These are phyloP conservation scores for Epichloe scottii DNA, from an alignment of 2,329 filamentous ascomycete genomes.

Conservation along the genomic window DNA sequence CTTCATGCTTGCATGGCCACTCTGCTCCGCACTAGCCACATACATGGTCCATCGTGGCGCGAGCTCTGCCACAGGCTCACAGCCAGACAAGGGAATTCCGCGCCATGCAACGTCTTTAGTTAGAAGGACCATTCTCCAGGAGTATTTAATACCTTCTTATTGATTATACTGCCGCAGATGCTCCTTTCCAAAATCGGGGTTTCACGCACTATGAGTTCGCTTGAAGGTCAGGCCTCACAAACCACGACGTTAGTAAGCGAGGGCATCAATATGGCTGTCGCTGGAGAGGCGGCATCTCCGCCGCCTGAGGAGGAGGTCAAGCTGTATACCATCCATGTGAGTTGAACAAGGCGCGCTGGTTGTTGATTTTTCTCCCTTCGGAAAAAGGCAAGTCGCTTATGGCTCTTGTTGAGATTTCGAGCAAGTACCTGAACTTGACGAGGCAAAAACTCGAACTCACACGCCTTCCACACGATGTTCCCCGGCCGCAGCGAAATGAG, in stretches of 20 bases:
- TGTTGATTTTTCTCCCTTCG: background rate
- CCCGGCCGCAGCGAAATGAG: constrained; percentile 31
- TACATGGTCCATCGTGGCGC: too few relatives aligned
- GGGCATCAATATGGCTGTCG: background rate
- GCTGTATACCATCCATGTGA: constrained; percentile 45
- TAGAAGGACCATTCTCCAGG: too few relatives aligned
- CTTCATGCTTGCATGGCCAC: background rate
- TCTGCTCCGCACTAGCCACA: background rate
- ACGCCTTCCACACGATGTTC: constrained; percentile 47
- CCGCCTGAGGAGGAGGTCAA: constrained; percentile 31
- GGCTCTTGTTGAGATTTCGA: constrained; percentile 40
- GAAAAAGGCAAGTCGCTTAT: background rate
- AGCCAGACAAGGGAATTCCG: too few relatives aligned
- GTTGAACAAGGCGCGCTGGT: constrained; percentile 13
- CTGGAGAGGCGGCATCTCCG: constrained; percentile 11
- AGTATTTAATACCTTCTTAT: too few relatives aligned
- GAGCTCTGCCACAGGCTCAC: too few relatives aligned
- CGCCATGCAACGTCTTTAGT: too few relatives aligned
- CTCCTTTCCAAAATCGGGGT: too few relatives aligned
- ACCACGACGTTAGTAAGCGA: background rate
- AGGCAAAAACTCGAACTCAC: constrained; percentile 55
- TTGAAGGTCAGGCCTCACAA: background rate
- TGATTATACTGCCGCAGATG: too few relatives aligned
- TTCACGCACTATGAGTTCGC: too few relatives aligned
- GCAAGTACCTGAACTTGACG: constrained; percentile 54